Base-by-base conservation (phyloP, 148 eudicot genomes). In the Rhododendron ovatum region DNA sequence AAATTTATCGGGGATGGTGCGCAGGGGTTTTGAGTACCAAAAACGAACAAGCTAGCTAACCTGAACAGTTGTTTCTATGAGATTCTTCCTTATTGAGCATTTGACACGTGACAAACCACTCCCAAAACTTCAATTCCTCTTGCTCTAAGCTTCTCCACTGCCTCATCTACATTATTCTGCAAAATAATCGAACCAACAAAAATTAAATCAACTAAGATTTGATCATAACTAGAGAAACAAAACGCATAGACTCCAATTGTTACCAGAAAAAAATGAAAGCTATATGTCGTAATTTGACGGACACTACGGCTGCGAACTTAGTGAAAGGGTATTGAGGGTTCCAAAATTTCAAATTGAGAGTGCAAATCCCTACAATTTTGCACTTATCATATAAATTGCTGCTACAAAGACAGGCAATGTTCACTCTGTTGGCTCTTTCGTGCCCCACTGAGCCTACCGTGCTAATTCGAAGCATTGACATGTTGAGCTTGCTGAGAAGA, bases 91-190 rank as follows among this genome's bases (percentile, higher is more conserved):
- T 97, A 98, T 80, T 92, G 91, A 18, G 93, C 94, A 93, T 94
- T 93, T 41, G 96, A 92, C 2, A 97, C 99, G 85, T 97, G 99
- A 82, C 99, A 97, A 87, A 93, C 98, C 87, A 97, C 91, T 82
- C 99, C 99, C 51, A 92, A 51, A 37, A 88, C 99, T 88, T 97
- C 93, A 86, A 94, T 91, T 53, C 98, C 98, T 86, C 85, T 89
- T 10, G 75, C 89, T 82, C 83, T 95, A 15, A 97, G 98, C 89
- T 90, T 92, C 82, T 92, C 91, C 78, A 94, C 98, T 80, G 98
- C 96, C 83, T 94, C 99, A 74, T 95, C 99, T 24, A 95, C 99
- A 88, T 97, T 97, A 80, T 91, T 91, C 98, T 95, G 90, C 88
- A 82, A 35, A 20, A 33, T 69, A 82, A 84, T 78, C 53, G 84